These are phyloP conservation scores for Lepiota brunneoincarnata DNA, from an alignment of 768 basidiomycete genomes.

Conservation along the genomic window DNA sequence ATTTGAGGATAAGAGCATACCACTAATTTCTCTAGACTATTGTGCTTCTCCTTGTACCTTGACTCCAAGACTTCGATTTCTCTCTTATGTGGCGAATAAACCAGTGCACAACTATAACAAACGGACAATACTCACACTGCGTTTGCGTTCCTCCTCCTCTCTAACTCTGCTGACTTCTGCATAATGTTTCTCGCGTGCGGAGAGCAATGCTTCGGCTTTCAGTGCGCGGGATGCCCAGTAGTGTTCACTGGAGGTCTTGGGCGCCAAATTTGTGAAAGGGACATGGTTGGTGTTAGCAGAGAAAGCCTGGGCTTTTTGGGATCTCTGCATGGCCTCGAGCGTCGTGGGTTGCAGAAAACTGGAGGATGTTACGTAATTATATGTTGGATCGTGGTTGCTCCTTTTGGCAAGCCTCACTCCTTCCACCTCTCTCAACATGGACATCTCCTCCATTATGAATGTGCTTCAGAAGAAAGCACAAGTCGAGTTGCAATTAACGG, in stretches of 20 bases:
- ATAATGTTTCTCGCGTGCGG: slow-evolving; percentile 45
- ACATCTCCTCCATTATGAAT: neutral
- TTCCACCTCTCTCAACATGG: slow-evolving; percentile 1
- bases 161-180: slow-evolving; percentile 44
- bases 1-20: slow-evolving; percentile 26
- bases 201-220: slow-evolving; percentile 60
- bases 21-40: slow-evolving; percentile 47
- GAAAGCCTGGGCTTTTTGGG: neutral
- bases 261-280: slow-evolving; percentile 14
- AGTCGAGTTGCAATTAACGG: slow-evolving; percentile 24
- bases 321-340: neutral
- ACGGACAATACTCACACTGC: slow-evolving; percentile 33
- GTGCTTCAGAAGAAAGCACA: neutral
- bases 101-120: neutral
- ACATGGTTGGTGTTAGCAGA: neutral
- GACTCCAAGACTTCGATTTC: slow-evolving; percentile 37
- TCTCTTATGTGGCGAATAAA: slow-evolving; percentile 30
- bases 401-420: too few relatives aligned
- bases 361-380: neutral
- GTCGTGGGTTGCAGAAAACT: too few relatives aligned
- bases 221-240: slow-evolving; percentile 72
- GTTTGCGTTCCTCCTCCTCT: slow-evolving; percentile 41
- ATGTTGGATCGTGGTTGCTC: neutral
- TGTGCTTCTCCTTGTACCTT: slow-evolving; percentile 46
- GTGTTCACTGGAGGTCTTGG: slow-evolving; percentile 37